These are phyloP conservation scores for Penicillium waksmanii DNA, from an alignment of 495 filamentous ascomycete genomes.

Conservation along the genomic window DNA sequence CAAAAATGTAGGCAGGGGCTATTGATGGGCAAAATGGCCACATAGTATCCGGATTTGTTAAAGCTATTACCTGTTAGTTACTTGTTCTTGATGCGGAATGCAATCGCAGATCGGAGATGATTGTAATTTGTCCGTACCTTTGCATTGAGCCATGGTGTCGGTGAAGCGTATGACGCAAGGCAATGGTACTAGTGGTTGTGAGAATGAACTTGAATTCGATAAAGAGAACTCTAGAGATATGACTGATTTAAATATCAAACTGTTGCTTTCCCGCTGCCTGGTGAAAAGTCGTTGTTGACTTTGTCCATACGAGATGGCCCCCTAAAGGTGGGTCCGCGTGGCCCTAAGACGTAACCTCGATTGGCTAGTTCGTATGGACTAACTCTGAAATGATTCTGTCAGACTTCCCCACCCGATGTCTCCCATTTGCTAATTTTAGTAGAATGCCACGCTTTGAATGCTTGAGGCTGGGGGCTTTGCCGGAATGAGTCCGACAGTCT, in stretches of 20 bases:
- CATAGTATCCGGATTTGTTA: constrained; percentile 7
- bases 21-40: constrained; percentile 15
- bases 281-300: neutral
- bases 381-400: neutral
- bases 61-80: constrained; percentile 6
- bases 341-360: neutral
- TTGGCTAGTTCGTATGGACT: constrained; percentile 14
- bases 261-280: neutral
- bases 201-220: neutral
- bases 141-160: constrained; percentile 6
- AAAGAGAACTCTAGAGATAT: neutral
- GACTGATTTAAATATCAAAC: neutral
- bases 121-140: constrained; percentile 6
- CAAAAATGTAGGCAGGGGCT: constrained; percentile 32
- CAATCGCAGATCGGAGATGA: neutral
- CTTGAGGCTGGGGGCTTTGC: neutral
- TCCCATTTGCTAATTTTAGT: constrained; percentile 6
- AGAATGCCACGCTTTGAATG: neutral
- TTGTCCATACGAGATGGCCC: constrained; percentile 7
- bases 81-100: neutral
- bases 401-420: neutral
- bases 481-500: neutral
- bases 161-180: neutral
- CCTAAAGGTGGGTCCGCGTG: constrained; percentile 6
- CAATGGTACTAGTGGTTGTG: too few relatives aligned